Base-by-base conservation (phyloP, 352 stramenopile genomes). In the Phytopythium mirpurense region DNA sequence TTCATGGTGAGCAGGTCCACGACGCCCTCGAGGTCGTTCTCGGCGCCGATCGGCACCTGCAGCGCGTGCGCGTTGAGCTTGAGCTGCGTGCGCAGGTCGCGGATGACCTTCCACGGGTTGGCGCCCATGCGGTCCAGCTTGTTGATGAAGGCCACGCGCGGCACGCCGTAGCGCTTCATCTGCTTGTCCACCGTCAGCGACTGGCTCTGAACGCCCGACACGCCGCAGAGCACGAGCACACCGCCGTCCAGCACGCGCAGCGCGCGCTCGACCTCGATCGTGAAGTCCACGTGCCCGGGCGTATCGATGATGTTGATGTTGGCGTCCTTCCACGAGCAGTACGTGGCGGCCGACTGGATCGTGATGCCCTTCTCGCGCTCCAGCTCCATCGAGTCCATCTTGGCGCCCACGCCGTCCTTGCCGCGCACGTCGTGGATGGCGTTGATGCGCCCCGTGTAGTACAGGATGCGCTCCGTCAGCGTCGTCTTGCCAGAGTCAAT, bases 401-500 rank as follows among this genome's bases (percentile, higher is more conserved):
- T 90, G 3, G 81, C 74, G 60, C 89, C 78, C 9, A 78, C 78
- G 41, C 88, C 76, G 60, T 92, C 78, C 9, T 78, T 76, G 41
- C 88, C 76, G 60, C 89, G 81, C 49, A 91, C 81, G 54, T 92
- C 76, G 40, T 78, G 78, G 78, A 88, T 88, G 44, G 65, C 64
- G 19, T 47, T 43, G 56, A 91, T 91, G 1, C 66, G 67, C 43
- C 80, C 97, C 23, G 96, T 90, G 82, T 99, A 99, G 72, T 96
- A 99, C 16, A 99, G 85, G 78, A 99, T 98, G 59, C 96, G 87
- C 72, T 99, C 97, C 18, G 96, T 99, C 14, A 95, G 98, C 26
- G 97, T 99, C 10, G 97, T 99, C 79, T 99, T 99, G 18, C 96
- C 96, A 9, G 96, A 96, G 72, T 99, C 97, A 60, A 99, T 99